Evolutionary conservation across 2,329 filamentous ascomycete species (phyloP), one percentile per base, ranked within the genome.

Genomic region (Fusarium drepaniforme): DNA sequence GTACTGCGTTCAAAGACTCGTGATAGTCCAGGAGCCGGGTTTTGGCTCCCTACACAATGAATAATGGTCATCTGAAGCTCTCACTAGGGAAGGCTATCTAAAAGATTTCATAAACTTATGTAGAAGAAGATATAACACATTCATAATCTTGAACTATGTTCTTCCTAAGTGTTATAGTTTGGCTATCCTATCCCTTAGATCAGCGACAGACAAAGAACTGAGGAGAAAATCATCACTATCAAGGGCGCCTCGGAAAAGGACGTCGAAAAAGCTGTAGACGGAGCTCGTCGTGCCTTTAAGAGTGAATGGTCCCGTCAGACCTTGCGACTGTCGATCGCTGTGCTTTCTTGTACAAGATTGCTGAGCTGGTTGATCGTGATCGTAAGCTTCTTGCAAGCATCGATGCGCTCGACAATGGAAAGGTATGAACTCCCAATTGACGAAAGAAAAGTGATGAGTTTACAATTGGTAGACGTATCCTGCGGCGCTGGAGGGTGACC

Each of bases 401-500:
- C 11, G 72, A 72, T 28, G 63, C 75, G 2, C 72, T 77, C 23
- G 75, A 78, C 56, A 77, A 77, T 25, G 75, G 75, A 44, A 77
- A 77, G 64, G 75, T 77, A 69, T 23, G 8, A 1, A 3, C 21
- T 28, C 2, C n/a, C 0, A 3, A 1, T 8, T 38, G 59, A 6
- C 21, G 46, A 7, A 70, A 60, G 30, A 70, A 15, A 5, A 2
- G 16, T 3, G 2, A 13, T 7, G 1, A 8, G n/a, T 12, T 38
- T 8, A 38, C 33, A 3, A 15, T 16, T 23, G 9, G 6, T 23
- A 79, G 76, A 64, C 78, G 3, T 80, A 69, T 23, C 69, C 66
- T 6, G 71, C 69, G 15, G 87, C 91, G 0, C 79, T 91, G 9
- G 86, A 85, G 42, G 90, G 90, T 51, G 92, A 93, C 78, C 79